Conservation (phyloP, 2,329 filamentous ascomycete genomes). For the Stagonosporopsis chrysanthemi region DNA sequence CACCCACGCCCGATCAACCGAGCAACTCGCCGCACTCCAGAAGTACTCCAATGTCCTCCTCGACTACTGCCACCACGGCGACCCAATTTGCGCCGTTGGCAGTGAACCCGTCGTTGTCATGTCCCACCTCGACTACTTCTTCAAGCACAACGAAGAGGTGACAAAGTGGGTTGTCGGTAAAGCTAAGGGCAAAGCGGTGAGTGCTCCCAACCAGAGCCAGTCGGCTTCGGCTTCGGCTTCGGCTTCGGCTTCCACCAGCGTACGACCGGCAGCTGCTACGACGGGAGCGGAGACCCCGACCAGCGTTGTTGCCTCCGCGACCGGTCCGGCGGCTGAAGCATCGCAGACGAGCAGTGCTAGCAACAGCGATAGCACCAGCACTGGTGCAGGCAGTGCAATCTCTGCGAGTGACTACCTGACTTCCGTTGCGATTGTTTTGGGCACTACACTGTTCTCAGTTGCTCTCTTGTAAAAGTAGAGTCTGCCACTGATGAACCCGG, state of each 20-base stretch:
- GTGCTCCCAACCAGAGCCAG: slow-evolving; percentile 10
- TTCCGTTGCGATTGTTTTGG: not conserved
- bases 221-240: slow-evolving; percentile 13
- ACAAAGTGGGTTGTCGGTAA: slow-evolving; percentile 28
- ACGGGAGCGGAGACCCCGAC: slow-evolving; percentile 7
- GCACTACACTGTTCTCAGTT: slow-evolving; percentile 10
- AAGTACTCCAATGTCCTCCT: slow-evolving; percentile 55
- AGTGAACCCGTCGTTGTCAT: slow-evolving; percentile 59
- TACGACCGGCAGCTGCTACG: slow-evolving; percentile 6
- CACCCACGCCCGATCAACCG: slow-evolving; percentile 27
- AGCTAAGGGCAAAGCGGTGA: slow-evolving; percentile 25
- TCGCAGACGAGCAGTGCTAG: slow-evolving; percentile 18
- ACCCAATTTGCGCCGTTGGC: slow-evolving; percentile 69
- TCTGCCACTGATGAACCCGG: not conserved
- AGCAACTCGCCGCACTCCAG: slow-evolving; percentile 27
- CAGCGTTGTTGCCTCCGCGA: slow-evolving; percentile 8
- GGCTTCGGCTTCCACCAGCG: slow-evolving; percentile 10
- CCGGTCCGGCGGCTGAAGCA: slow-evolving; percentile 18
- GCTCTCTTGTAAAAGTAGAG: slow-evolving; percentile 1
- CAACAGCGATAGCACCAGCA: slow-evolving; percentile 5
- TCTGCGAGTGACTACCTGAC: slow-evolving; percentile 2
- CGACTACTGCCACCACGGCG: slow-evolving; percentile 69
- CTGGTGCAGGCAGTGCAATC: slow-evolving; percentile 10
- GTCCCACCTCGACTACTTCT: slow-evolving; percentile 66
- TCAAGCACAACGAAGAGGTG: slow-evolving; percentile 34